Conservation (phyloP, 2,329 filamentous ascomycete species). For the Monosporascus sp. region DNA sequence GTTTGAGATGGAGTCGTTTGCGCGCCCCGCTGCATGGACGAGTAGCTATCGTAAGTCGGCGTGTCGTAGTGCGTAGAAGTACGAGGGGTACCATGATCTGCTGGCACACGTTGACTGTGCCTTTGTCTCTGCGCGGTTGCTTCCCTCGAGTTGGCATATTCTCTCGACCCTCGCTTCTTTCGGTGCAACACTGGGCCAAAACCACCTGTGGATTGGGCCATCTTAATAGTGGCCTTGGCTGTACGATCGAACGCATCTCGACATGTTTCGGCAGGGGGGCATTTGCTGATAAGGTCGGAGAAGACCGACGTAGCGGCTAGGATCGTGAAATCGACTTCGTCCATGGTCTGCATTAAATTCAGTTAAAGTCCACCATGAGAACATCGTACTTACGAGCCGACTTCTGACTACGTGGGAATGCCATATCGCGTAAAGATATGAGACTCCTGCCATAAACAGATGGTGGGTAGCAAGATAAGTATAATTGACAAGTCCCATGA, state of each 20-base stretch:
- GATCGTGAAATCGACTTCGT: constrained; percentile 97
- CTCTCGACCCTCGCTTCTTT: constrained; percentile 23
- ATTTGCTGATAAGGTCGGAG: constrained; percentile 87
- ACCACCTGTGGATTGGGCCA: constrained; percentile 83
- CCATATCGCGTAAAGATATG: constrained; percentile 96
- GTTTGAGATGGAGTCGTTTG: constrained; percentile 18
- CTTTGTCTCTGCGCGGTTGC: constrained; percentile 24
- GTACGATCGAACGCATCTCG: constrained; percentile 92
- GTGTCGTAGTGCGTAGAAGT: constrained; percentile 15
- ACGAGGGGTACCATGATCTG: constrained; percentile 18
- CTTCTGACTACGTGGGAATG: constrained; percentile 85
- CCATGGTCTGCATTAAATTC: constrained; percentile 58
- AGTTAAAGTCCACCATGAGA: constrained; percentile 12
- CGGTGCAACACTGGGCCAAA: constrained; percentile 51
- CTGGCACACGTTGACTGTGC: constrained; percentile 11
- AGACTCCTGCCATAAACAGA: constrained; percentile 94
- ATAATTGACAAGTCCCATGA: constrained; percentile 86
- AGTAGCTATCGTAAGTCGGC: constrained; percentile 18
- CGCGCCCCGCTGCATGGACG: constrained; percentile 11
- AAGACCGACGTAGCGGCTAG: constrained; percentile 90
- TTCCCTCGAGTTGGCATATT: constrained; percentile 25
- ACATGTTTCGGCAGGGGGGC: constrained; percentile 89
- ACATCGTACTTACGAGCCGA: constrained; percentile 61
- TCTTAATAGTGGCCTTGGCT: constrained; percentile 90
- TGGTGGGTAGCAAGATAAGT: constrained; percentile 95